Base-by-base conservation (phyloP, 192 early-diverging fungal genomes). In the Entomortierella beljakovae region DNA sequence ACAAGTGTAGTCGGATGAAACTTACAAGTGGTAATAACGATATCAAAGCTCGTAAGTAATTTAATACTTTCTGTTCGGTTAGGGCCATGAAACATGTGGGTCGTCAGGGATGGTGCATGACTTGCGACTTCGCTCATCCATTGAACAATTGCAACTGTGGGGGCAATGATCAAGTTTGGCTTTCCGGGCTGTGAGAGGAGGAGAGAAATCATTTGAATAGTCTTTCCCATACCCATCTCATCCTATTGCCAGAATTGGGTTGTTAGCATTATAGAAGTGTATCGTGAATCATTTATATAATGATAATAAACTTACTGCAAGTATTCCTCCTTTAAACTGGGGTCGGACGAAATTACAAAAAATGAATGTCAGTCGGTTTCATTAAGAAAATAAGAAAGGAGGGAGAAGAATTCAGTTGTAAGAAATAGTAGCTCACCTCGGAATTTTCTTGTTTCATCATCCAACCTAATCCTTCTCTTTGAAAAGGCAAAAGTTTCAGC, bases 211-310 rank as follows among this genome's bases (percentile, higher is more conserved):
- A 92, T 93, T 72, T 97, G 95, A 68, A 98, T 93, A 4, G 97
- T 98, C 81, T 98, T 98, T 53, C 94, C 93, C 93, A 93, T 93
- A 26, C 95, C 95, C 95, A 97, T 98, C 61, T 96, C 93, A 82
- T 95, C 93, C 86, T 87, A 79, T 59, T 28, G 4, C 7, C 28
- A 7, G 13, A 26, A 16, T n/a, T 7, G 35, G n/a, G n/a, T n/a
- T 38, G 37, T 13, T 8, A 38, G 13, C 13, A 8, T 13, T 6
- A 38, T 38, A 38, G 6, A 13, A 8, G 37, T 20, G 43, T 46
- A 29, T n/a, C 18, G 51, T 49, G 33, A 38, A 13, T 13, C 43
- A 28, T 4, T 1, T 38, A 13, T 2, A 6, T 46, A 46, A 40
- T 28, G 26, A 9, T n/a, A n/a, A 25, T 7, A 18, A 37, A 11